Base-by-base conservation (phyloP, 2,329 filamentous ascomycete species). In the Fusarium xylarioides region DNA sequence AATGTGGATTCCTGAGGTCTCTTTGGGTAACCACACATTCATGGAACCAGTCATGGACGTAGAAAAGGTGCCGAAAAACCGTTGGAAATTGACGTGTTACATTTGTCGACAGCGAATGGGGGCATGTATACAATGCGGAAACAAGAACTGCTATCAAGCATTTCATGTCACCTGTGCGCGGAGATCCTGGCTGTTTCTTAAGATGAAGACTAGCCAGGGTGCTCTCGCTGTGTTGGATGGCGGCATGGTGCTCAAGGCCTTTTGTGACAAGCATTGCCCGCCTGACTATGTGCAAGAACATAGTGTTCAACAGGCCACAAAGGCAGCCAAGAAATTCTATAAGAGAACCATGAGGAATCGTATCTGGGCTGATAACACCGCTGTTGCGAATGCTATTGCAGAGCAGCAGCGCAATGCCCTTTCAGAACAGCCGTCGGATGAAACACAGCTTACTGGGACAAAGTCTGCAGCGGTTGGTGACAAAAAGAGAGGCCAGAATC, bases 41-140 rank as follows among this genome's bases (percentile, higher is more conserved):
- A 98, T 98, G 94, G 96, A 99, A 79, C 96, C 96, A 1, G 95
- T 99, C 56, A 97, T 96, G 86, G 96, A 98, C 76, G 94, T 99
- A 40, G 96, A 99, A 80, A 98, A 98, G 82, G 95, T 99, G 7
- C 96, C 96, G 2, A 96, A 95, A 80, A 95, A 92, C 69, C 90
- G 96, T 70, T 99, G 96, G 96, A 97, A 93, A 81, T 85, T 98
- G 79, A 91, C 90, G 44, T 99, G 96, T 84, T 99, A 99, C 81
- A 97, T 99, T 64, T 99, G 96, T 84, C 92, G 95, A 74, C 96
- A 99, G 83, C 93, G 92, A 77, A 99, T 99, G 96, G 96, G 96
- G 28, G 95, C 96, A 44, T 98, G 95, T 82, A 98, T 99, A 68
- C 96, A 99, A 82, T 99, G 96, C 82, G 94, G 95, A 68, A 98